These are phyloP conservation scores for Pyronema omphalodes DNA, from an alignment of 495 filamentous ascomycete genomes.

Conservation along the genomic window DNA sequence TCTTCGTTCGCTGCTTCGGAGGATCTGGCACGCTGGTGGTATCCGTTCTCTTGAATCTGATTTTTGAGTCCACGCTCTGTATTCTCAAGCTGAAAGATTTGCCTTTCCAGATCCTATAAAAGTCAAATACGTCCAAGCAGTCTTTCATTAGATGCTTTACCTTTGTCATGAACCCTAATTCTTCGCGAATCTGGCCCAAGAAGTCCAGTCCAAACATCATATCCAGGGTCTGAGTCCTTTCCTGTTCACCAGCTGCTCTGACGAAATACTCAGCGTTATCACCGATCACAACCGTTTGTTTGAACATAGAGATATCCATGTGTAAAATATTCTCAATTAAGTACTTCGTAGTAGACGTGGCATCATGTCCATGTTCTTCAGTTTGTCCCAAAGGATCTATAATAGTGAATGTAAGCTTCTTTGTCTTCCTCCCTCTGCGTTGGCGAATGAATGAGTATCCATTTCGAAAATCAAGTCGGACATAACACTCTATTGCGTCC, in stretches of 20 bases:
- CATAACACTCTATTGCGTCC: not conserved
- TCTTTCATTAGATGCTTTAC: not conserved
- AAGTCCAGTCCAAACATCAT: conserved; percentile 6
- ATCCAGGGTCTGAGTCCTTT: not conserved
- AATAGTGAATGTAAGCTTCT: conserved; percentile 1
- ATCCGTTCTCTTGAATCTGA: not conserved
- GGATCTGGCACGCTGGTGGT: not conserved
- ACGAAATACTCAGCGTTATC: conserved; percentile 4
- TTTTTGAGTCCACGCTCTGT: not conserved
- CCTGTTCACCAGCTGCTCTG: not conserved
- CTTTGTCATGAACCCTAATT: not conserved
- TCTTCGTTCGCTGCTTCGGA: not conserved
- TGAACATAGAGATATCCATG: conserved; percentile 4
- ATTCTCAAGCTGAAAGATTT: not conserved
- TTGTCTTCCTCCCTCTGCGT: not conserved
- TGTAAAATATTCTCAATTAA: conserved; percentile 1
- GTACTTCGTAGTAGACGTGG: not conserved
- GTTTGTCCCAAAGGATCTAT: not conserved
- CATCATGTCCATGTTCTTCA: conserved; percentile 3
- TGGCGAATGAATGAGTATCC: not conserved
- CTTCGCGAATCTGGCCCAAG: not conserved
- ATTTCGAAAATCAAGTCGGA: not conserved
- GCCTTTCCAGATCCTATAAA: no score
- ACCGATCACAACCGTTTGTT: conserved; percentile 2
- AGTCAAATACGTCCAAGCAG: no score